Evolutionary conservation across 176 grass and related monocot species (phyloP), one percentile per base, ranked within the genome.

Genomic region (Avena atlantica): DNA sequence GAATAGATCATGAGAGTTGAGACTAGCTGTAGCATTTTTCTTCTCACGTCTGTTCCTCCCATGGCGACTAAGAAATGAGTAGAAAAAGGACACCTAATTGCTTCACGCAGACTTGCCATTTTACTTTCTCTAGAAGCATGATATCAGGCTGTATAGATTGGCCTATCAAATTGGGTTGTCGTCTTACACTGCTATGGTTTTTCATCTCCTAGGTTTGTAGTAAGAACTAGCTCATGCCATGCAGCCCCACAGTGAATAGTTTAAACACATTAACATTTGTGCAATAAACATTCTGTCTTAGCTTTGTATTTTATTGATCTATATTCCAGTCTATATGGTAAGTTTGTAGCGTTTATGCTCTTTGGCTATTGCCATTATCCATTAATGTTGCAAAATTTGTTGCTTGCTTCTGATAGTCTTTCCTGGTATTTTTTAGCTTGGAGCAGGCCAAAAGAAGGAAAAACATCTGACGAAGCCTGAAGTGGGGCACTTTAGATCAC

Each of bases 381-480:
- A 37, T 76, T 63, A 62, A 63, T 23, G 42, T 59, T 74, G 50
- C 52, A 81, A 81, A 37, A 4, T 36, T 57, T 62, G 61, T 66
- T 24, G 36, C 55, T 61, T 76, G 76, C 70, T 91, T 85, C 51
- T 74, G 6, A 59, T 47, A 77, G 34, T 85, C n/a, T 31, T 80
- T 63, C 62, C 27, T 83, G 83, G 79, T 86, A 79, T 81, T 66
- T 87, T 9, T 85, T 86, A 99, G 97, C 79, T 99, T 3, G 97
- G 97, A 25, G 94, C 97, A 70, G 97, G 97, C 4, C 97, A 99
- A 83, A 99, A 99, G 91, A 99, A 99, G 83, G 97, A 99, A 87
- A 99, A 99, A n/a, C 97, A 99, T 90, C 90, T 99, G 65, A 93
- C 89, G 59, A 99, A 94, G 55, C 81, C 97, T 34, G 97, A 99